Conservation (phyloP, 805 yeast species). For the Wickerhamiella kurtzmanii region DNA sequence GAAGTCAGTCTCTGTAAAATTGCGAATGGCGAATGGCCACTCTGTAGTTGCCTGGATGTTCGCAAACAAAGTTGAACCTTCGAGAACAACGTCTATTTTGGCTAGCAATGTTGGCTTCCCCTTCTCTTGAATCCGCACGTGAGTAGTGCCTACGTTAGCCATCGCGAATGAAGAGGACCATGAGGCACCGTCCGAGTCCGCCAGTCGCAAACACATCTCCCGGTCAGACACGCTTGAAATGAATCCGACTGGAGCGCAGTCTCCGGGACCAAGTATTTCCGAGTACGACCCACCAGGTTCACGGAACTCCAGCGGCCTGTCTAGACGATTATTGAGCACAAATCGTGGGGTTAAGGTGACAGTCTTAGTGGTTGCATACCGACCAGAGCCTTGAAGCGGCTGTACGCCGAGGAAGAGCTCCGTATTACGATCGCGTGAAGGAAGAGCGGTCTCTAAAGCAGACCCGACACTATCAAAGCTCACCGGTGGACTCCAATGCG, state of each 20-base stretch:
- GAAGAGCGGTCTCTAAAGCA: slow-evolving; percentile 40
- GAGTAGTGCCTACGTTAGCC: slow-evolving; percentile 71
- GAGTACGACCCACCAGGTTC: slow-evolving; percentile 18
- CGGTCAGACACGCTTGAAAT: slow-evolving; percentile 25
- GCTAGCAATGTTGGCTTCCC: slow-evolving; percentile 47
- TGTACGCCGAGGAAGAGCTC: slow-evolving; percentile 64
- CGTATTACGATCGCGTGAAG: slow-evolving; percentile 21
- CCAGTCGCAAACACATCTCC: slow-evolving; percentile 19
- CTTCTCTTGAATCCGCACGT: slow-evolving; percentile 52
- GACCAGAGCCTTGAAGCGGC: slow-evolving; percentile 67
- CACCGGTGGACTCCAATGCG: slow-evolving; percentile 57
- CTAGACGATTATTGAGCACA: slow-evolving; percentile 50
- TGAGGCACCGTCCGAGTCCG: slow-evolving; percentile 39
- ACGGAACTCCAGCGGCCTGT: slow-evolving; percentile 33
- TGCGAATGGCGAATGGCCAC: slow-evolving; percentile 91
- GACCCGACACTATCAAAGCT: slow-evolving; percentile 90
- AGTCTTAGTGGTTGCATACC: slow-evolving; percentile 61
- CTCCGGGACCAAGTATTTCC: slow-evolving; percentile 8
- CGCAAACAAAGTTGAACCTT: slow-evolving; percentile 68
- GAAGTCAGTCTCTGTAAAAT: slow-evolving; percentile 79
- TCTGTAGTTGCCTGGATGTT: slow-evolving; percentile 58
- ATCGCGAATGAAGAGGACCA: slow-evolving; percentile 87
- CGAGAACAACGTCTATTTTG: slow-evolving; percentile 62
- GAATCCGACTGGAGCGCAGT: slow-evolving; percentile 42
- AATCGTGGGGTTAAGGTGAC: slow-evolving; percentile 75